These are phyloP conservation scores for Didymella keratinophila DNA, from an alignment of 2,329 filamentous ascomycete species.

Conservation along the genomic window DNA sequence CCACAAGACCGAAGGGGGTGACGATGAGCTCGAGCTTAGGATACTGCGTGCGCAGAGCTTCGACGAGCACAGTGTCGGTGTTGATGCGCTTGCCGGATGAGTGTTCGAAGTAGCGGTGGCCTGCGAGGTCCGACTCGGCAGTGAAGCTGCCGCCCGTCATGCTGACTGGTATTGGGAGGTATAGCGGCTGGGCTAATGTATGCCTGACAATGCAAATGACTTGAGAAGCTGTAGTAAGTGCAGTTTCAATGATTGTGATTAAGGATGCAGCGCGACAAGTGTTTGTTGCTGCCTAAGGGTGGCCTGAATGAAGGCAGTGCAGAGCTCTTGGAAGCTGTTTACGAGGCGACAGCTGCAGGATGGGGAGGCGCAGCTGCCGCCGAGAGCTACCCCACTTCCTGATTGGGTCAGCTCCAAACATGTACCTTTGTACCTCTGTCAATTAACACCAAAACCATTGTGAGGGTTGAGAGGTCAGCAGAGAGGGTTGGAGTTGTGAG, in stretches of 20 bases:
- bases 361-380: constrained; percentile 15
- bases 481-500: neutral
- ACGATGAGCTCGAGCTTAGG: constrained; percentile 55
- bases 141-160: constrained; percentile 42
- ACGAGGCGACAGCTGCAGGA: constrained; percentile 6
- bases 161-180: constrained; percentile 6
- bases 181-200: constrained; percentile 4
- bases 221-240: constrained; percentile 7
- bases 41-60: constrained; percentile 56
- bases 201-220: neutral
- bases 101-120: constrained; percentile 55
- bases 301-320: constrained; percentile 19
- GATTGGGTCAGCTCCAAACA: constrained; percentile 6
- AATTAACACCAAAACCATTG: constrained; percentile 5
- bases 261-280: neutral
- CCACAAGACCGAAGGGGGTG: constrained; percentile 42
- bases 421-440: neutral
- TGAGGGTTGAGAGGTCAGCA: neutral
- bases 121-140: constrained; percentile 47
- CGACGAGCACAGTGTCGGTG: constrained; percentile 55
- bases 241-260: neutral
- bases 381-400: constrained; percentile 16
- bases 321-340: constrained; percentile 19
- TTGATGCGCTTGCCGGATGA: constrained; percentile 53
- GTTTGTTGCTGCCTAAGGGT: constrained; percentile 16